Percentiles rank a stretch among this genome's conserved stretches.
Evolutionary conservation across 2,329 filamentous ascomycete genomes (phyloP).

Genomic region (Botrytis tulipae): DNA sequence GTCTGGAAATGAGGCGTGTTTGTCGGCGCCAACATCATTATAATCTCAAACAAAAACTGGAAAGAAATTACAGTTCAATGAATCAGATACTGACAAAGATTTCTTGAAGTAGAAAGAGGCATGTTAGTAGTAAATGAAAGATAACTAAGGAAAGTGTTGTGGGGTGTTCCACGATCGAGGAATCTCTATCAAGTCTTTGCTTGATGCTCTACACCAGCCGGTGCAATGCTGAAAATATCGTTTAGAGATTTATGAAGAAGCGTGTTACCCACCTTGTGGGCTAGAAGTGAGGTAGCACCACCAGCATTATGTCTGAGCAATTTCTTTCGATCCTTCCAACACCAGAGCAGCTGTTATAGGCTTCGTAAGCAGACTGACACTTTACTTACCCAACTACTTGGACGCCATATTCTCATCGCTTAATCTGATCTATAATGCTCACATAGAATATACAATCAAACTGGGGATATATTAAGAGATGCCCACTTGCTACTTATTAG

Average conservation of each 20-base stretch:
- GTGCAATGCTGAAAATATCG: not conserved
- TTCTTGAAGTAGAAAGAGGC: too few species aligned
- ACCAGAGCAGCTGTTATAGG: not conserved
- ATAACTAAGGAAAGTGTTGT: too few species aligned
- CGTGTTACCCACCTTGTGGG: not conserved
- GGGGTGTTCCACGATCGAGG: not conserved
- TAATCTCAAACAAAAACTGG: accelerated
- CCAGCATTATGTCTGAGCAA: not conserved
- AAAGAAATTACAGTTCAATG: not conserved
- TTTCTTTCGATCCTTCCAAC: not conserved
- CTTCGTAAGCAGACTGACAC: not conserved
- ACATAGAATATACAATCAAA: not conserved
- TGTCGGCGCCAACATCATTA: not conserved
- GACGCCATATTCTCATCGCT: not conserved
- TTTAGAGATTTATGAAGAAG: not conserved
- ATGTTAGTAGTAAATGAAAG: not conserved
- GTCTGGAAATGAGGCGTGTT: not conserved
- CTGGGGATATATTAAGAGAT: not conserved
- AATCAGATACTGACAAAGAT: not conserved
- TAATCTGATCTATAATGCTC: too few species aligned
- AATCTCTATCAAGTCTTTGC: not conserved
- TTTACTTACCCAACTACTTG: not conserved
- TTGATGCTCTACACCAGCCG: not conserved
- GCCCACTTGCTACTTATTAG: not conserved
- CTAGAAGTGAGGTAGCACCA: not conserved